Evolutionary conservation across 768 basidiomycete genomes (phyloP).

Genomic region (Mycena leptocephala): DNA sequence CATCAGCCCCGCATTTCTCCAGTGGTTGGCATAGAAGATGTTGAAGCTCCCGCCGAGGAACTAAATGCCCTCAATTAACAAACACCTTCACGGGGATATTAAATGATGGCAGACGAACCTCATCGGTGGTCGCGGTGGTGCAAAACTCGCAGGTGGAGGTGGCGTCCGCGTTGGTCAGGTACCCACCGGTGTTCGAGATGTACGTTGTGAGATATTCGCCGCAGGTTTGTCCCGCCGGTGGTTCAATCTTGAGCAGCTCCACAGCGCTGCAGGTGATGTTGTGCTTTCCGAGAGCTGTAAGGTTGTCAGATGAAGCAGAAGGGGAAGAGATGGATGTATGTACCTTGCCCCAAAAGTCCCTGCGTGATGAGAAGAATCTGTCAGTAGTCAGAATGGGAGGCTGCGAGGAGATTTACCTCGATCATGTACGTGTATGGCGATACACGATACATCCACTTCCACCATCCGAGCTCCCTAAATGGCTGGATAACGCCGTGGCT

Average conservation of each 20-base stretch:
- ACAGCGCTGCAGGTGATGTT: slow-evolving; percentile 69
- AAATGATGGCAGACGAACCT: slow-evolving; percentile 25
- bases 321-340: neutral
- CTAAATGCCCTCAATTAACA: neutral
- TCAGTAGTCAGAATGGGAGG: neutral
- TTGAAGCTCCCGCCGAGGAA: slow-evolving; percentile 73
- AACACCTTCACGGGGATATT: neutral
- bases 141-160: slow-evolving; percentile 73
- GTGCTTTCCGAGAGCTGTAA: slow-evolving; percentile 57
- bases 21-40: slow-evolving; percentile 69
- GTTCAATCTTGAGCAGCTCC: slow-evolving; percentile 76
- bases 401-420: slow-evolving; percentile 23
- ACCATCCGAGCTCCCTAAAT: slow-evolving; percentile 73
- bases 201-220: slow-evolving; percentile 66
- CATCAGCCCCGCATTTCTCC: slow-evolving; percentile 70
- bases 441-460: slow-evolving; percentile 78
- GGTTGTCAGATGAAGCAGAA: neutral
- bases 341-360: slow-evolving; percentile 66
- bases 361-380: slow-evolving; percentile 7
- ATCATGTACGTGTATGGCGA: slow-evolving; percentile 64
- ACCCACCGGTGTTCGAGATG: slow-evolving; percentile 70
- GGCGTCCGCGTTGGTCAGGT: slow-evolving; percentile 69
- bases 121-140: slow-evolving; percentile 65
- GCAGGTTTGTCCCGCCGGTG: slow-evolving; percentile 75
- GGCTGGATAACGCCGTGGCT: slow-evolving; percentile 82